These are phyloP conservation scores for Elymus sibiricus DNA, from an alignment of 176 grass and related monocot genomes.

Conservation along the genomic window DNA sequence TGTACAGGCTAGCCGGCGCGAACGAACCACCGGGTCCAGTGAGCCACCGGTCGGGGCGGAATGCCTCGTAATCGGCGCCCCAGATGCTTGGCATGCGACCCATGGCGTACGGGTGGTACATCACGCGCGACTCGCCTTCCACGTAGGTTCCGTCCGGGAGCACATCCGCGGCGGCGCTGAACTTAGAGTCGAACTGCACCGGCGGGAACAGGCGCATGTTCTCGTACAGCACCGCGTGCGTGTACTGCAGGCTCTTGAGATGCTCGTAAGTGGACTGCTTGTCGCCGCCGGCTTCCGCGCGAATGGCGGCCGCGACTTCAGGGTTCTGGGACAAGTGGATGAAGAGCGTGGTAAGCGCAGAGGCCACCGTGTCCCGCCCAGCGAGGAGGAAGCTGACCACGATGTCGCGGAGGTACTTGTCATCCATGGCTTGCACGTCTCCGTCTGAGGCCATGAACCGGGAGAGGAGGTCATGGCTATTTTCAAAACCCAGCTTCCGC, in stretches of 20 bases:
- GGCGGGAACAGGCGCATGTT: conserved; percentile 66
- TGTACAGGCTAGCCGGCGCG: conserved; percentile 36
- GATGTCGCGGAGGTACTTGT: conserved; percentile 61
- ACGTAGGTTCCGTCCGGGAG: conserved; percentile 63
- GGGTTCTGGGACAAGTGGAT: not conserved
- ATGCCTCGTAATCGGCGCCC: conserved; percentile 38
- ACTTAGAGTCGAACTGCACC: conserved; percentile 68
- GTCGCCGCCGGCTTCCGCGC: not conserved
- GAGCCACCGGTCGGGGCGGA: conserved; percentile 48
- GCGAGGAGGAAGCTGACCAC: conserved; percentile 66
- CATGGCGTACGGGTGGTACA: conserved; percentile 75
- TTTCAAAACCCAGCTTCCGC: not conserved
- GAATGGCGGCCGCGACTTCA: not conserved
- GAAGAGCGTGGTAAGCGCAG: conserved; percentile 73
- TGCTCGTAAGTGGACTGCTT: not conserved
- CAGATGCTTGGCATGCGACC: conserved; percentile 57
- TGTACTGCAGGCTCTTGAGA: not conserved
- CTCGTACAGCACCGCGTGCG: conserved; percentile 55
- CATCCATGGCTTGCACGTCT: conserved; percentile 17
- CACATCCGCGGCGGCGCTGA: conserved; percentile 39
- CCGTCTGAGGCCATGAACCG: conserved; percentile 43
- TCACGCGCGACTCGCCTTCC: conserved; percentile 44
- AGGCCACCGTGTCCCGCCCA: conserved; percentile 57
- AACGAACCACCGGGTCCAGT: conserved; percentile 8
- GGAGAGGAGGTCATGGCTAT: conserved; percentile 49